phyloP scores from a whole-genome alignment of 164 flowering plant genomes.

The Stephania cephalantha region DNA sequence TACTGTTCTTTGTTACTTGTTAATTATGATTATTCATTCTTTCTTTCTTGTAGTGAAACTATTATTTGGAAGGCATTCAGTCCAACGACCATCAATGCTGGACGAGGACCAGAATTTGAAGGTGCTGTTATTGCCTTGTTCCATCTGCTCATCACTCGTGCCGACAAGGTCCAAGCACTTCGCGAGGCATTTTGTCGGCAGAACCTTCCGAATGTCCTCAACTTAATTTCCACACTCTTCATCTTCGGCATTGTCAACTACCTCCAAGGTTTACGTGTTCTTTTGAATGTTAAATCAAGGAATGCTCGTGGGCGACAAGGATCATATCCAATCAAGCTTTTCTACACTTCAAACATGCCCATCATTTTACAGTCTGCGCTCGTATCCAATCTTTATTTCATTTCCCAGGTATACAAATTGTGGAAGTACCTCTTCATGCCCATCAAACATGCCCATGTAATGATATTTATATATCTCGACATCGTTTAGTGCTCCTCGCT shows the following conservation, averaged over 20 bases:
- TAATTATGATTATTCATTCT: not conserved
- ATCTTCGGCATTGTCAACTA: constrained; percentile 4
- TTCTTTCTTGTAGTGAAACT: constrained; percentile 9
- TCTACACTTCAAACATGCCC: constrained; percentile 12
- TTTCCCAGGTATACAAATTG: constrained; percentile 6
- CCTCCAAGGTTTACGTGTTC: constrained; percentile 3
- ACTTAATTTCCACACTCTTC: constrained; percentile 10
- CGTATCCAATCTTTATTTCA: constrained; percentile 12
- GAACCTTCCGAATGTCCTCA: constrained; percentile 12
- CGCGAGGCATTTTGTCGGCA: constrained; percentile 2
- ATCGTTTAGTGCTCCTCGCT: not conserved
- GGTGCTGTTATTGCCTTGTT: constrained; percentile 20
- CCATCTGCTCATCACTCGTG: constrained; percentile 9
- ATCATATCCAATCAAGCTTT: constrained; percentile 8
- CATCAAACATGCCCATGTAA: too few species aligned
- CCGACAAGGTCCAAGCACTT: constrained; percentile 8
- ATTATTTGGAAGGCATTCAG: constrained; percentile 14
- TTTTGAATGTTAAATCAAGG: not conserved
- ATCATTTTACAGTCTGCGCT: constrained; percentile 14
- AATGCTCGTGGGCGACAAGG: constrained; percentile 9
- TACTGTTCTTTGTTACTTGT: not conserved
- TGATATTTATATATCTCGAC: too few species aligned
- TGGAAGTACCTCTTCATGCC: too few species aligned
- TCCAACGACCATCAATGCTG: constrained; percentile 13
- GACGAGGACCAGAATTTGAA: constrained; percentile 17